A percentile compares a stretch with the other conserved stretches of the same genome.
These are phyloP conservation scores for Leishmania martiniquensis DNA, from an alignment of 208 protist genomes.

Conservation along the genomic window DNA sequence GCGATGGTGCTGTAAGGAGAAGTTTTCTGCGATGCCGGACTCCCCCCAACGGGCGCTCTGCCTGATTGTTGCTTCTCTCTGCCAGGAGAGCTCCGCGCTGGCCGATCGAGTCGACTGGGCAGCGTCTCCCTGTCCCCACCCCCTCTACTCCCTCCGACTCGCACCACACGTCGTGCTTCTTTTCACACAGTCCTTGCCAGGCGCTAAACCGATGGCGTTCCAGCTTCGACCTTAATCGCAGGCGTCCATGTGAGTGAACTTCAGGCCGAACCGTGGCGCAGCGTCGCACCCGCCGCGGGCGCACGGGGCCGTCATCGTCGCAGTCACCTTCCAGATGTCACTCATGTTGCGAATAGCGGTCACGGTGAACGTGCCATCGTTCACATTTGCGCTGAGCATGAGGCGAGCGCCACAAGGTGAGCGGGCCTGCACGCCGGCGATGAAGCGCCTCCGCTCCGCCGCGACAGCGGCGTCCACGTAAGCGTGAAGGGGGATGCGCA, in stretches of 20 bases:
- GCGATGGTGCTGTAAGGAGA: too few species aligned
- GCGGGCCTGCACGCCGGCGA: conserved; percentile 57
- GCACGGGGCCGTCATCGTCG: conserved; percentile 43
- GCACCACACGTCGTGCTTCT: not conserved
- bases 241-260: conserved; percentile 48
- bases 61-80: too few species aligned
- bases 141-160: not conserved
- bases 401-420: conserved; percentile 65
- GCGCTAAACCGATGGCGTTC: not conserved
- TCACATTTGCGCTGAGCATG: conserved; percentile 58
- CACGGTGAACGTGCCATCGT: conserved; percentile 41
- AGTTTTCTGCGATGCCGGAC: not conserved
- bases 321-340: conserved; percentile 65
- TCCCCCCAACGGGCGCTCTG: too few species aligned
- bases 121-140: too few species aligned
- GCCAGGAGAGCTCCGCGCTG: not conserved
- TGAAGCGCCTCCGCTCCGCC: conserved; percentile 53
- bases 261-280: conserved; percentile 43
- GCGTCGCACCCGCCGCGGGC: not conserved
- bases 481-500: conserved; percentile 55
- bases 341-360: conserved; percentile 53
- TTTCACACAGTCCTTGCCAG: not conserved
- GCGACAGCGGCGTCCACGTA: conserved; percentile 51
- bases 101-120: not conserved
- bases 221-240: conserved; percentile 3